Evolutionary conservation across 1,139 yeast genomes (phyloP), one percentile per base, ranked within the genome.

Genomic region (Sugiyamaella grinbergsii): DNA sequence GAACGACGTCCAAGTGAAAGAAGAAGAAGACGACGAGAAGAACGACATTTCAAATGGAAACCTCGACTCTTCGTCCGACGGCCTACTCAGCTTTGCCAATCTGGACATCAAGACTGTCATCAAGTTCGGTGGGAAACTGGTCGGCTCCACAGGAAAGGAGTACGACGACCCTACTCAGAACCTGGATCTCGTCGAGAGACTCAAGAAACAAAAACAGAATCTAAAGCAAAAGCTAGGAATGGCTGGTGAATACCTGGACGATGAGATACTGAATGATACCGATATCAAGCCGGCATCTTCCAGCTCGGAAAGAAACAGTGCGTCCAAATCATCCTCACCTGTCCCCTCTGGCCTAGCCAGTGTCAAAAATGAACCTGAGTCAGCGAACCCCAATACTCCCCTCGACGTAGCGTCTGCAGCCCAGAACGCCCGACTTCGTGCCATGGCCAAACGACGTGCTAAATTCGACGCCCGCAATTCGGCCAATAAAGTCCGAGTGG

Each of bases 381-480:
- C n/a, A n/a, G n/a, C n/a, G n/a, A n/a, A n/a, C n/a, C n/a, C 34
- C 26, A 23, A 54, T 1, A 41, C 52, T 4, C 42, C 33, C 7
- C 33, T 20, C 16, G 43, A 38, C 15, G 51, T 55, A 39, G 49
- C 58, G 20, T 54, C 63, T 51, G 49, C 68, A 54, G 54, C 61
- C 13, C 61, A 64, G 39, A 85, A 87, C 53, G 96, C 98, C 0
- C 77, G 98, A 65, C 77, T 90, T 71, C 80, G 90, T 57, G 97
- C 97, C 2, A 83, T 93, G 86, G 97, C 96, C 33, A 87, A 88
- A 63, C 79, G 98, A 62, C 82, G 85, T 63, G 96, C 97, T 1
- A 90, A 89, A 65, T 84, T 81, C 52, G 85, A 81, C 57, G 93
- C 93, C 8, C 85, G 83, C 62, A 72, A 81, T 8, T 77, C 77